Base-by-base conservation (phyloP, 441 rosid species). In the Metrosideros polymorpha region DNA sequence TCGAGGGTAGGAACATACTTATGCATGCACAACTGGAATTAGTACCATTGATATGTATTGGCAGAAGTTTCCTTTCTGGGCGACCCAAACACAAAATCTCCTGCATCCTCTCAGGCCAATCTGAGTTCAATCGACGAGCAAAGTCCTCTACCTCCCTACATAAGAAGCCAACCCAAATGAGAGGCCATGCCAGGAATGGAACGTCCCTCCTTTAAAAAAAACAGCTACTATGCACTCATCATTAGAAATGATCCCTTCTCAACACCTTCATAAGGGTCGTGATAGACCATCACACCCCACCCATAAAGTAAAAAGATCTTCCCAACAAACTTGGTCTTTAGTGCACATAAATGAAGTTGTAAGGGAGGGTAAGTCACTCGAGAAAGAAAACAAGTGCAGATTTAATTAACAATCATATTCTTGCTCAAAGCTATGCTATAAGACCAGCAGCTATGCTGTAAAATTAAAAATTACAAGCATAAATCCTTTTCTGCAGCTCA, bases 81-180 rank as follows among this genome's bases (percentile, higher is more conserved):
- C 93, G 91, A 87, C 94, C 92, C 86, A 87, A 86, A 45, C 91
- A 92, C 39, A 93, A 90, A 84, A 94, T 91, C 88, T 94, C 95
- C 84, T 91, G 93, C 91, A 93, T 92, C 89, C 95, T 93, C 86
- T 94, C 93, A 2, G 95, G 95, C 97, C 95, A 94, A 87, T 91
- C 92, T 51, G 95, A 93, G 89, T 92, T 94, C 90, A 94, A 88
- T 88, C 95, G 91, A 59, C 95, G 91, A 47, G 95, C 95, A 86
- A 93, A 93, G 87, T 93, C 95, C 90, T 91, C 95, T 29, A 94
- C 95, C 84, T 93, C 97, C 90, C 95, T 94, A 87, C 45, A 86
- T 54, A 43, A 52, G 53, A 30, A 50, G 61, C 61, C 55, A 14
- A 39, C 25, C 8, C 49, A 54, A 49, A 55, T 42, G 49, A 32